phyloP scores from a whole-genome alignment of 208 protist genomes.

The Leishmania aethiopica region DNA sequence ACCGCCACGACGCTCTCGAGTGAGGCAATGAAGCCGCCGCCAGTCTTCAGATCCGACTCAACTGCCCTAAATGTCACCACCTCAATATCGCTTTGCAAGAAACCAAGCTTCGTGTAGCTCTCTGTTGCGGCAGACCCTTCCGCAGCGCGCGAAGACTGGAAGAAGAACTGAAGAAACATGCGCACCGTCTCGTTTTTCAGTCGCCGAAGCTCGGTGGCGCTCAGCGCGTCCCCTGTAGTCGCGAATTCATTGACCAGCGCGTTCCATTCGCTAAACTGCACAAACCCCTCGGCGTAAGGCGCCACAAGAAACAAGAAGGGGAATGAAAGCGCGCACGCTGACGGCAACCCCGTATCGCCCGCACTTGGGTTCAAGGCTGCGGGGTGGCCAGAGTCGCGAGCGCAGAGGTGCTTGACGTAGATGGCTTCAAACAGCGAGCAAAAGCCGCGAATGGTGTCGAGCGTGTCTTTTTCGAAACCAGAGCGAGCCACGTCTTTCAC shows the following conservation, averaged over 20 bases:
- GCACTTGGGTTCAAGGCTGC: neutral
- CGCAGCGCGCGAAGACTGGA: constrained; percentile 31
- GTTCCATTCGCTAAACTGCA: constrained; percentile 44
- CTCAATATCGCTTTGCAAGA: constrained; percentile 58
- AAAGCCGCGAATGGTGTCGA: constrained; percentile 59
- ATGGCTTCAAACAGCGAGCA: constrained; percentile 69
- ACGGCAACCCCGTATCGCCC: neutral
- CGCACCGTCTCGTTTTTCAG: constrained; percentile 27
- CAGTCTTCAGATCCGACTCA: constrained; percentile 15
- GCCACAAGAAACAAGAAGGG: constrained; percentile 73
- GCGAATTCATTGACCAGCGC: constrained; percentile 22
- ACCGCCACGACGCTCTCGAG: constrained; percentile 4
- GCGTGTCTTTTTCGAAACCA: constrained; percentile 54
- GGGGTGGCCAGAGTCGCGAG: constrained; percentile 7
- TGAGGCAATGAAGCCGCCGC: constrained; percentile 6
- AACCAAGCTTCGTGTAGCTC: constrained; percentile 21
- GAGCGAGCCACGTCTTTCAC: constrained; percentile 54
- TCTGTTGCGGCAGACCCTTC: constrained; percentile 18
- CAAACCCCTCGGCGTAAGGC: constrained; percentile 73
- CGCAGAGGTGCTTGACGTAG: constrained; percentile 52
- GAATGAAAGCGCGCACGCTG: constrained; percentile 54
- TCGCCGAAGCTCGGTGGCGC: constrained; percentile 20
- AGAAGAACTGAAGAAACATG: constrained; percentile 57
- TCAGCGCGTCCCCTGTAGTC: constrained; percentile 23
- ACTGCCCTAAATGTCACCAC: constrained; percentile 51